Conservation (phyloP, 257 asterid genomes). For the Ilex asprella region DNA sequence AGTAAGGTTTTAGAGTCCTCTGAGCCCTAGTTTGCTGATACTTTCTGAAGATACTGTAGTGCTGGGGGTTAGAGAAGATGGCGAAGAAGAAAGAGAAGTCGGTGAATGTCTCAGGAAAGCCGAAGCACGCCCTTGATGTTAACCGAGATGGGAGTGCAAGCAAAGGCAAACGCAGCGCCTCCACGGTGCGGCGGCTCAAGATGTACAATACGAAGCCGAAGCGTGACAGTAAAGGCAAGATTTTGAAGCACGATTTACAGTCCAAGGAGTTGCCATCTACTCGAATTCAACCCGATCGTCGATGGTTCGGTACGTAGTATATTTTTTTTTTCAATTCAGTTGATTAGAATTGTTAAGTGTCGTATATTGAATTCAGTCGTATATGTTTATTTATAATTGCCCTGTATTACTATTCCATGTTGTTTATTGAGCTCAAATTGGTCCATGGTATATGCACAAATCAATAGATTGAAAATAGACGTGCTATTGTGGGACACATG, state of each 20-base stretch:
- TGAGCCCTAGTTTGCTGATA: no score
- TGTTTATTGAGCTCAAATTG: no score
- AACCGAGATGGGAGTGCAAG: conserved; percentile 37
- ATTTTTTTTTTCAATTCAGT: not conserved
- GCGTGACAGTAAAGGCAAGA: conserved; percentile 51
- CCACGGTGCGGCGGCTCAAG: conserved; percentile 92
- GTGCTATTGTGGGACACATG: no score
- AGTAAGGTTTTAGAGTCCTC: no score
- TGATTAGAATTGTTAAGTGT: not conserved
- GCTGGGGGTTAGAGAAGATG: conserved; percentile 22
- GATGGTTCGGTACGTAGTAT: conserved; percentile 73
- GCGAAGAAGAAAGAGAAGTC: conserved; percentile 71
- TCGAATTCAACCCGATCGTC: conserved; percentile 86
- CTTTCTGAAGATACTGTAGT: no score
- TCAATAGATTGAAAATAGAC: no score
- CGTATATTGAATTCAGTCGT: not conserved
- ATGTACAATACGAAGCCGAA: conserved; percentile 75
- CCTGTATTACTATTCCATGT: no score
- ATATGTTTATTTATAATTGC: no score
- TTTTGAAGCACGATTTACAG: conserved; percentile 72
- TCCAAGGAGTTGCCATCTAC: conserved; percentile 86
- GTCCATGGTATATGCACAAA: no score
- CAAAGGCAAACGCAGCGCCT: conserved; percentile 63
- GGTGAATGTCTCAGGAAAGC: conserved; percentile 84
- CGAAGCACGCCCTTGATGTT: conserved; percentile 82